Evolutionary conservation across 805 yeast species (phyloP).

Genomic region (Candida methanosorbosa): DNA sequence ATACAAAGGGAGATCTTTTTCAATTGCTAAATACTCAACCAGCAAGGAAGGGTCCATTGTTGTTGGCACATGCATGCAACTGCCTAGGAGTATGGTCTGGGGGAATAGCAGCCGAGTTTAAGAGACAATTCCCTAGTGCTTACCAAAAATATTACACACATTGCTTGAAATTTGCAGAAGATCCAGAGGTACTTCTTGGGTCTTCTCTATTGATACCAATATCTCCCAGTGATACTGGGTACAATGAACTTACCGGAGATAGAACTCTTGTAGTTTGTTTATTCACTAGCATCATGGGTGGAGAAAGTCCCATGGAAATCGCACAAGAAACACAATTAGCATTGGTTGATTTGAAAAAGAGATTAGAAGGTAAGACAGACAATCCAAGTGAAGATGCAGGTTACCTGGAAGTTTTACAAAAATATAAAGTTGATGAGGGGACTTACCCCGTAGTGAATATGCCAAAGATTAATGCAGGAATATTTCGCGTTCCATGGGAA

Average conservation of each 20-base stretch:
- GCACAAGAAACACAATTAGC: constrained; percentile 42
- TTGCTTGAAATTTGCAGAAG: constrained; percentile 24
- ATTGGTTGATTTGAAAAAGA: constrained; percentile 34
- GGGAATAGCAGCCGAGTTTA: constrained; percentile 63
- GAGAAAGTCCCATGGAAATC: constrained; percentile 38
- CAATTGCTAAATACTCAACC: constrained; percentile 8
- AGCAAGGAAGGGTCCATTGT: constrained; percentile 23
- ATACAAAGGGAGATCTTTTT: constrained; percentile 54
- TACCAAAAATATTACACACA: constrained; percentile 37
- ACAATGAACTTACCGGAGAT: constrained; percentile 14
- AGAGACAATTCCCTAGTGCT: constrained; percentile 45
- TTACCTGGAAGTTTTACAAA: too few relatives aligned
- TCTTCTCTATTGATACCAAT: constrained; percentile 38
- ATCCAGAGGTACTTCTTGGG: constrained; percentile 39
- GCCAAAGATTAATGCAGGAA: constrained; percentile 78
- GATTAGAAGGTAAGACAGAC: too few relatives aligned
- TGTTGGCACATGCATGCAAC: constrained; percentile 75
- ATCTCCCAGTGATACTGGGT: constrained; percentile 22
- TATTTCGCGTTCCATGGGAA: constrained; percentile 75
- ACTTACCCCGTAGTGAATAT: constrained; percentile 33
- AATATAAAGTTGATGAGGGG: constrained; percentile 1
- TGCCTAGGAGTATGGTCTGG: constrained; percentile 80
- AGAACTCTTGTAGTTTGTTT: constrained; percentile 48
- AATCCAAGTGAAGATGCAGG: too few relatives aligned
- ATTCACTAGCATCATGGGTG: constrained; percentile 58